Conservation (phyloP, 257 asterid species). For the Solanum chaucha region DNA sequence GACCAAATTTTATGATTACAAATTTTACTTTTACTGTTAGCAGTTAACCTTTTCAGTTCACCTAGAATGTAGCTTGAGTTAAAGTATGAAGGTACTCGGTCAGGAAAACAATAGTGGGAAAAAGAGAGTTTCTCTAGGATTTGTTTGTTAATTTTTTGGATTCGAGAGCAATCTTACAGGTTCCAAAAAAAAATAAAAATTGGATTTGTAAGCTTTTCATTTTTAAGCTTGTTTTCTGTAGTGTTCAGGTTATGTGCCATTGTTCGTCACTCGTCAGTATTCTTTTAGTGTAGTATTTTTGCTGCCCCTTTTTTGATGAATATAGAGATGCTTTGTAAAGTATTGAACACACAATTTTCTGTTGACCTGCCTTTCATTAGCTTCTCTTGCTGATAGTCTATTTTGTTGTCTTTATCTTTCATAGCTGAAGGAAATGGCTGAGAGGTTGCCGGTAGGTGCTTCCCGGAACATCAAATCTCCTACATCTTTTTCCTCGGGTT, state of each 20-base stretch:
- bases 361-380: not conserved
- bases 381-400: slow-evolving; percentile 18
- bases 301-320: slow-evolving; percentile 5
- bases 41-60: not conserved
- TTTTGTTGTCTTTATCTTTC: slow-evolving; percentile 1
- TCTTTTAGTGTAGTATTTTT: not conserved
- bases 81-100: not conserved
- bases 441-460: slow-evolving; percentile 93
- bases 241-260: not conserved
- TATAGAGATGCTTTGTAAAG: not conserved
- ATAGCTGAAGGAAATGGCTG: slow-evolving; percentile 98
- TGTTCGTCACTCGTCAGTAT: not conserved
- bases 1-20: not conserved
- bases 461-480: slow-evolving; percentile 62
- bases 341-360: not conserved
- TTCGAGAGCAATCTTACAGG: not conserved
- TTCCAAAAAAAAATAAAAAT: no score
- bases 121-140: not conserved
- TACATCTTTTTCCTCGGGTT: slow-evolving; percentile 36
- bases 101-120: not conserved
- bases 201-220: not conserved
- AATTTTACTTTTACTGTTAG: not conserved
- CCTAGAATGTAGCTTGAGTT: not conserved
- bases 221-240: not conserved
- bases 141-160: not conserved